Evolutionary conservation across 192 early-diverging fungal species (phyloP).

Genomic region (Chytriomyces confervae): DNA sequence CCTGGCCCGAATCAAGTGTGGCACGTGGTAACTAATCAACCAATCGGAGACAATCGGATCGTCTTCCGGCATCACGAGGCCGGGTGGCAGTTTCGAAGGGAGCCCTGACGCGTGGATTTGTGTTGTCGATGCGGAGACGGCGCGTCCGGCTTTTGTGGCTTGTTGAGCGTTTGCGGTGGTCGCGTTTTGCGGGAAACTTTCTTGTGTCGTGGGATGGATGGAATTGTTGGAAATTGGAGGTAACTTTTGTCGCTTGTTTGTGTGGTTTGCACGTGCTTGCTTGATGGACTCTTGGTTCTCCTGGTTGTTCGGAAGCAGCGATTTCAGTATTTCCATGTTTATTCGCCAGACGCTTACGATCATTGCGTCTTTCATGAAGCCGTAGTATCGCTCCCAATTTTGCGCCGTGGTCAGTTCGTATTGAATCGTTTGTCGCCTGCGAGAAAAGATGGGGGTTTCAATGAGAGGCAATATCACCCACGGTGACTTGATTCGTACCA

Average conservation of each 20-base stretch:
- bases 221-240: not conserved
- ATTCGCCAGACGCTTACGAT: conserved; percentile 14
- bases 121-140: not conserved
- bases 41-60: conserved; percentile 48
- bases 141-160: not conserved
- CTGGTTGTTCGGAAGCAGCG: not conserved
- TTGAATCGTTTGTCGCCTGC: conserved; percentile 58
- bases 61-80: conserved; percentile 39
- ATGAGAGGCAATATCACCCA: not conserved
- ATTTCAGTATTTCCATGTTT: not conserved
- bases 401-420: conserved; percentile 57
- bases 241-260: not conserved
- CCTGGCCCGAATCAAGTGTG: conserved; percentile 45
- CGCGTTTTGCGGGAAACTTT: not conserved
- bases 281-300: conserved; percentile 22
- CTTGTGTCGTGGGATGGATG: not conserved
- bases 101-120: conserved; percentile 47
- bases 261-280: conserved; percentile 3
- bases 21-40: conserved; percentile 48
- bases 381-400: conserved; percentile 59
- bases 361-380: conserved; percentile 57
- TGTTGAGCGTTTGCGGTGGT: not conserved
- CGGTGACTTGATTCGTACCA: conserved; percentile 37
- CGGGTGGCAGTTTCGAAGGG: conserved; percentile 53
- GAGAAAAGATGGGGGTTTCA: not conserved